A percentile compares a stretch with the other conserved stretches of the same genome.
Conservation (phyloP, 2,329 filamentous ascomycete genomes). For the Metarhizium album region DNA sequence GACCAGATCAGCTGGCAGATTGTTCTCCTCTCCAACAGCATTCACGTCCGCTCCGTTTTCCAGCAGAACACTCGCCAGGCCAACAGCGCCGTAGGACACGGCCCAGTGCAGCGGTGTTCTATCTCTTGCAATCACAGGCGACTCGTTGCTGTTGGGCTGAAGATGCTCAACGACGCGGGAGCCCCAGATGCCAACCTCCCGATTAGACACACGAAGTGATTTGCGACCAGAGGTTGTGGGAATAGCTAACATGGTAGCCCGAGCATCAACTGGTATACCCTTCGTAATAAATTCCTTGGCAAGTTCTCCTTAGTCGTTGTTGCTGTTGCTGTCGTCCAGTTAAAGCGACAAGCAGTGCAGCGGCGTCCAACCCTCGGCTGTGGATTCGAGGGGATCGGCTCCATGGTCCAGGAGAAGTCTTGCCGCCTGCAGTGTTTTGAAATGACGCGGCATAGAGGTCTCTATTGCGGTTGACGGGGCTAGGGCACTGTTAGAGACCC, state of each 20-base stretch:
- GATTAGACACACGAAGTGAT: background rate
- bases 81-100: background rate
- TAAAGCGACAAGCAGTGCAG: slow-evolving; percentile 14
- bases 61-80: background rate
- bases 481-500: no score
- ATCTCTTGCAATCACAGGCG: background rate
- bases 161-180: background rate
- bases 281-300: slow-evolving; percentile 5
- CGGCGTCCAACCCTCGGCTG: slow-evolving; percentile 16
- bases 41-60: background rate
- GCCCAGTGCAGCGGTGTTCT: background rate
- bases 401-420: slow-evolving; percentile 14
- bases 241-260: slow-evolving; percentile 4
- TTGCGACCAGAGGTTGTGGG: background rate
- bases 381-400: slow-evolving; percentile 10
- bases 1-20: background rate
- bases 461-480: slow-evolving; percentile 2
- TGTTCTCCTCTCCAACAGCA: background rate
- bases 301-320: slow-evolving; percentile 3
- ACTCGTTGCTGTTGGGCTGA: background rate
- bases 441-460: background rate
- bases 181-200: background rate
- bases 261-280: slow-evolving; percentile 6
- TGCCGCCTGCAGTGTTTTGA: slow-evolving; percentile 7
- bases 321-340: background rate